A percentile compares a stretch with the other conserved stretches of the same genome.
Conservation (phyloP, 495 filamentous ascomycete species). For the Xylaria castorea region DNA sequence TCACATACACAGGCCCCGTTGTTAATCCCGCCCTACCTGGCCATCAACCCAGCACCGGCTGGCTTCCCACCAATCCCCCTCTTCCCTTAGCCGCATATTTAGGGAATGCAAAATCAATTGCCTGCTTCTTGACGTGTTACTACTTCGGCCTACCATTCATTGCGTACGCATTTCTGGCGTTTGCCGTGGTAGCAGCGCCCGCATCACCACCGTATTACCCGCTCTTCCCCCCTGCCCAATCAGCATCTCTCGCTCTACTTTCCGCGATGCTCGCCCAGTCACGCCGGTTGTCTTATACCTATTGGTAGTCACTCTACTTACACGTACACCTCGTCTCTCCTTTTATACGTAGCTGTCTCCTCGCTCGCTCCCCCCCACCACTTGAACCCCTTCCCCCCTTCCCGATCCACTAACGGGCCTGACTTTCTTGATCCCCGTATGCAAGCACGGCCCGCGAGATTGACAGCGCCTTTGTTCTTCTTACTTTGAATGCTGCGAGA, state of each 20-base stretch:
- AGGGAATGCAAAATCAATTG: constrained; percentile 41
- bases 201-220: constrained; percentile 43
- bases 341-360: constrained; percentile 43
- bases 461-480: constrained; percentile 28
- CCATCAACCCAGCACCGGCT: constrained; percentile 26
- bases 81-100: constrained; percentile 33
- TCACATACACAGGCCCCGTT: constrained; percentile 29
- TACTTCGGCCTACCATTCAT: constrained; percentile 38
- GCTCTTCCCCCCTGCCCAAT: constrained; percentile 38
- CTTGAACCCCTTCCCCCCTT: constrained; percentile 40
- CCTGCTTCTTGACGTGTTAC: constrained; percentile 50
- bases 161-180: constrained; percentile 33
- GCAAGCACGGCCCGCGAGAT: constrained; percentile 41
- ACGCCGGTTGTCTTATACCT: constrained; percentile 43
- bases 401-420: constrained; percentile 45
- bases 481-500: constrained; percentile 13
- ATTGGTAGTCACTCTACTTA: constrained; percentile 39
- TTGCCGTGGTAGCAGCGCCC: constrained; percentile 40
- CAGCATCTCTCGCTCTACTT: constrained; percentile 34
- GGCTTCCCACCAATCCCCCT: constrained; percentile 33
- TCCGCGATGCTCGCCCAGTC: constrained; percentile 38
- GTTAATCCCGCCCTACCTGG: constrained; percentile 29
- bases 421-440: constrained; percentile 42
- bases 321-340: constrained; percentile 35
- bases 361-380: constrained; percentile 38